Percentiles rank a stretch among this genome's conserved stretches.
Evolutionary conservation across 805 yeast species (phyloP).

Genomic region (Tetrapisispora namnaoensis): DNA sequence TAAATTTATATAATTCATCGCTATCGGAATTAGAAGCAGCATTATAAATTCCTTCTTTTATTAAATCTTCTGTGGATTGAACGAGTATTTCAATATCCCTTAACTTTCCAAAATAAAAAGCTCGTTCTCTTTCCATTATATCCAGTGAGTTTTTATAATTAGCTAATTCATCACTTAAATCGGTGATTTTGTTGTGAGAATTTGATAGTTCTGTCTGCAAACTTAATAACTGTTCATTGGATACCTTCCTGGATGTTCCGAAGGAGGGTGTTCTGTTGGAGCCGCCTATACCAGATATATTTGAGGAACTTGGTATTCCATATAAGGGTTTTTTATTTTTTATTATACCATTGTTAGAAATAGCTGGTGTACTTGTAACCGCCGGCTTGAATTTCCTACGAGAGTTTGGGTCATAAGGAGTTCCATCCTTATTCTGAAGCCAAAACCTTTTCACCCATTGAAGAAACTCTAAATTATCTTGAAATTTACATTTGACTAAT

Average conservation of each 20-base stretch:
- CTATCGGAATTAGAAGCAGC: constrained; percentile 17
- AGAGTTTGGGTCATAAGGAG: constrained; percentile 58
- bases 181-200: constrained; percentile 33
- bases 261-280: constrained; percentile 17
- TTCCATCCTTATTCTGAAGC: constrained; percentile 63
- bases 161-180: constrained; percentile 36
- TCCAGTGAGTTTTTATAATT: constrained; percentile 53
- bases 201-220: constrained; percentile 39
- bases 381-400: constrained; percentile 38
- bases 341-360: constrained; percentile 13
- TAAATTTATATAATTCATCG: constrained; percentile 32
- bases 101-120: constrained; percentile 81
- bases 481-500: constrained; percentile 78
- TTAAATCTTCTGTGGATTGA: constrained; percentile 49
- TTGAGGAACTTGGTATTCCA: constrained; percentile 3
- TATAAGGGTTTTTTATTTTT: constrained; percentile 5
- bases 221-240: constrained; percentile 23
- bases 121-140: constrained; percentile 70
- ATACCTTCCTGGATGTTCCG: constrained; percentile 16
- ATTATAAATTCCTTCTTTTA: constrained; percentile 34
- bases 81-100: constrained; percentile 79
- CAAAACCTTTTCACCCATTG: constrained; percentile 87
- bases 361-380: constrained; percentile 1
- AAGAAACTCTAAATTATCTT: constrained; percentile 86
- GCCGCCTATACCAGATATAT: constrained; percentile 1